phyloP scores from a whole-genome alignment of 2,329 filamentous ascomycete genomes.

The Penicillium sclerotiorum region DNA sequence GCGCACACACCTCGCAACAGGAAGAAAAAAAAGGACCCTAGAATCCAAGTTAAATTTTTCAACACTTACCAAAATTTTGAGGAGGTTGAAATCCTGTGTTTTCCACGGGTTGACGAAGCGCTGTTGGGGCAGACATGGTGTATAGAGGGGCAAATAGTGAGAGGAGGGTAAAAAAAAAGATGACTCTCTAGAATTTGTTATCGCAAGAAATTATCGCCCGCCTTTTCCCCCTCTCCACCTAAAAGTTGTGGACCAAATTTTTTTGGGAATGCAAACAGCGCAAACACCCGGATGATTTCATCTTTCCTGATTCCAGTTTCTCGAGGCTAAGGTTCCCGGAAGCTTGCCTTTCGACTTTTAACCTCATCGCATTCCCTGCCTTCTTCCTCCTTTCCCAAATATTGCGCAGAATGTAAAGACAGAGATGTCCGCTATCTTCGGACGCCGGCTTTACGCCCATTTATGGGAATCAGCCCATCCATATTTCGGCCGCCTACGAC shows the following conservation, averaged over 20 bases:
- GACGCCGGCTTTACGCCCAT: constrained; percentile 51
- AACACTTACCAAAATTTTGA: constrained; percentile 10
- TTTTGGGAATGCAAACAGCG: constrained; percentile 23
- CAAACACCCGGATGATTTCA: constrained; percentile 30
- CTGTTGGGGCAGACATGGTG: constrained; percentile 28
- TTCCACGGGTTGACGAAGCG: constrained; percentile 22
- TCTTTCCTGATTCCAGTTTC: constrained; percentile 9
- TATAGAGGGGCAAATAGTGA: not conserved
- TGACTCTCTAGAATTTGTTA: constrained; percentile 25
- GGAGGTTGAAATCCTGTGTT: constrained; percentile 9
- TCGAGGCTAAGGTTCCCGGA: not conserved
- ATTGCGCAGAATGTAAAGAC: constrained; percentile 45
- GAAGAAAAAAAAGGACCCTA: not conserved
- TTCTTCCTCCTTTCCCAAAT: not conserved
- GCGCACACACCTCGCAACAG: constrained; percentile 1
- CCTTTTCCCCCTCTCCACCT: constrained; percentile 19
- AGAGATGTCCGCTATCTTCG: constrained; percentile 52
- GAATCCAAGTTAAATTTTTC: not conserved
- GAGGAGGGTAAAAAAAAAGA: constrained; percentile 8
- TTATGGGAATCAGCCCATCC: constrained; percentile 43
- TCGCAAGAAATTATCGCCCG: constrained; percentile 29
- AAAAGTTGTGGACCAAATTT: constrained; percentile 26
- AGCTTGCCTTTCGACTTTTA: not conserved
- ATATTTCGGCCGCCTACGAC: constrained; percentile 33
- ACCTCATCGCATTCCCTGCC: not conserved